Evolutionary conservation across 192 early-diverging fungal species (phyloP), one percentile per base, ranked within the genome.

Genomic region (Coemansia sp.): DNA sequence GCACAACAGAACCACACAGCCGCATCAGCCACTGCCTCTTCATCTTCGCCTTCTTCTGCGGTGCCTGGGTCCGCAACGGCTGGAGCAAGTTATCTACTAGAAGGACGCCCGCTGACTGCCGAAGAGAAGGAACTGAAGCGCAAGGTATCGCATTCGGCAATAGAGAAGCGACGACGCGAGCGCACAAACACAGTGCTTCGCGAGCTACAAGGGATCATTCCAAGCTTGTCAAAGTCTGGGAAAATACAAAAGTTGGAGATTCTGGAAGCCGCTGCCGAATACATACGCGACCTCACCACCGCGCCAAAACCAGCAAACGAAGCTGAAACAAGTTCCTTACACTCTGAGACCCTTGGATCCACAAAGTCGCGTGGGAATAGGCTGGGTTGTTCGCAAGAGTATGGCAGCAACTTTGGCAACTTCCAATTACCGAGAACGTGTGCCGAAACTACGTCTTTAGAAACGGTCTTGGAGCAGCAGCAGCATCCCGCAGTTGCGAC

Each of bases 131-230:
- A 93, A 40, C 68, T 88, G 55, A 83, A 86, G 57, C 86, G 94
- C 54, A 94, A 93, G 62, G 87, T 91, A 6, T 92, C 92, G 0
- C 94, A 95, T 55, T 92, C 89, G 30, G 91, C 90, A 1, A 94
- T 95, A 23, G 94, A 95, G 65, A 83, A 91, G 27, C 84, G 92
- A 30, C 86, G 94, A 45, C 88, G 94, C 37, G 94, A 95, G 65
- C 85, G 90, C 15, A 95, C 92, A 68, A 95, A 95, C 62, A 85
- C 89, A 48, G 91, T 92, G 71, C 90, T 95, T 30, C 64, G 87
- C 41, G 85, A 90, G 50, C 81, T 95, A 28, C 91, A 91, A 65
- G 66, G 81, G 42, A 77, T 95, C 15, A 87, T 95, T 6, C 94
- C 94, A 2, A 67, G 77, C 2, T 65, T 80, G 34, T 64, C 67